These are phyloP conservation scores for Venturia nashicola DNA, from an alignment of 2,329 filamentous ascomycete species.

Conservation along the genomic window DNA sequence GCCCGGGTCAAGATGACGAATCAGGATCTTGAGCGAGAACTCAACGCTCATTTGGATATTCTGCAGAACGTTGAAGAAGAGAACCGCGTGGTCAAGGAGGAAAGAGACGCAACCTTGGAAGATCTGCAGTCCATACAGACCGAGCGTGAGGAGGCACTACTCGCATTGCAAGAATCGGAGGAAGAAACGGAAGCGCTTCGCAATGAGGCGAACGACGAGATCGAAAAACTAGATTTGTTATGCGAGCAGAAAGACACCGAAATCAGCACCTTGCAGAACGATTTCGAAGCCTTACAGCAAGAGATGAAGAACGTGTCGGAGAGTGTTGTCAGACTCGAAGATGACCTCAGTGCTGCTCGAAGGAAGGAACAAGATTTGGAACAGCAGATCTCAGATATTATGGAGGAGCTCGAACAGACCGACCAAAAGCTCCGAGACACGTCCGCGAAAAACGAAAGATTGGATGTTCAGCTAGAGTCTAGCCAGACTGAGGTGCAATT, in stretches of 20 bases:
- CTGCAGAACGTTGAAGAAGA: slow-evolving; percentile 60
- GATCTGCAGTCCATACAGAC: slow-evolving; percentile 68
- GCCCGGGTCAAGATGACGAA: slow-evolving; percentile 80
- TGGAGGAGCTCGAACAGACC: slow-evolving; percentile 73
- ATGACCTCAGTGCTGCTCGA: slow-evolving; percentile 71
- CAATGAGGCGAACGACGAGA: slow-evolving; percentile 46
- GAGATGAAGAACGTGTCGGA: slow-evolving; percentile 92
- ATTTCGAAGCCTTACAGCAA: slow-evolving; percentile 79
- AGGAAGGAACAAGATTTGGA: slow-evolving; percentile 73
- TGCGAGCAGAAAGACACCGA: slow-evolving; percentile 62
- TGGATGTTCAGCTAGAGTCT: slow-evolving; percentile 85
- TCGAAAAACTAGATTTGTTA: slow-evolving; percentile 48
- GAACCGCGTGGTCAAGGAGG: slow-evolving; percentile 60
- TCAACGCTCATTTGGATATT: slow-evolving; percentile 68
- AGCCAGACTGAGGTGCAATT: slow-evolving; percentile 90
- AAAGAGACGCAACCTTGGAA: slow-evolving; percentile 66
- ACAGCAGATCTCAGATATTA: slow-evolving; percentile 68
- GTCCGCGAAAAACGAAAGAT: slow-evolving; percentile 74
- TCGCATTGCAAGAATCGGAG: slow-evolving; percentile 56
- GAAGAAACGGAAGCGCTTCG: slow-evolving; percentile 39
- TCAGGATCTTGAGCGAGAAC: slow-evolving; percentile 72
- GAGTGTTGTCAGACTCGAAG: slow-evolving; percentile 73
- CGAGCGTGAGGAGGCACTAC: slow-evolving; percentile 76
- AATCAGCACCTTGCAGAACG: slow-evolving; percentile 44
- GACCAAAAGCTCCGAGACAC: slow-evolving; percentile 75